Conservation (phyloP, 2,329 filamentous ascomycete genomes). For the Orbilia oligospora region DNA sequence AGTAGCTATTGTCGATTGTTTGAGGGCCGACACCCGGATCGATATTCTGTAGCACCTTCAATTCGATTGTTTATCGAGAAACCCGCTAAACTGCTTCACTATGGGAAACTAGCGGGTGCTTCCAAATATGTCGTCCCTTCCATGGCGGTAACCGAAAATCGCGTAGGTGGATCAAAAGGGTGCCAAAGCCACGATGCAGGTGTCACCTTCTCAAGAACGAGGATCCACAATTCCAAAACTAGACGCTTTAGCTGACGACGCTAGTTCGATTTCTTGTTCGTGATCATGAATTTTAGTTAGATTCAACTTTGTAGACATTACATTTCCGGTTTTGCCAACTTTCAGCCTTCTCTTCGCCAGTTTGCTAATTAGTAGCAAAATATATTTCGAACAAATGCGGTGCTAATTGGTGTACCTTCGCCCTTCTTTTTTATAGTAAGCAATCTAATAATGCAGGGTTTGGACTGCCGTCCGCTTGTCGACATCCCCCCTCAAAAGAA, state of each 20-base stretch:
- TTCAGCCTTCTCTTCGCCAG: constrained; percentile 16
- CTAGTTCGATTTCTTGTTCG: constrained; percentile 34
- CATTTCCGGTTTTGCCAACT: constrained; percentile 30
- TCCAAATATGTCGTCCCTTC: constrained; percentile 47
- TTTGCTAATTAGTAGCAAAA: neutral
- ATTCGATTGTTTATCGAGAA: constrained; percentile 10
- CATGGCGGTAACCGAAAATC: constrained; percentile 30
- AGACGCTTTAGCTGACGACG: constrained; percentile 36
- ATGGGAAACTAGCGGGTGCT: constrained; percentile 11
- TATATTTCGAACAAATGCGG: neutral
- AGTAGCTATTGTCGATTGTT: constrained; percentile 17
- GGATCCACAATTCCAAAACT: constrained; percentile 42
- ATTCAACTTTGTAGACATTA: constrained; percentile 4
- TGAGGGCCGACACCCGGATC: neutral
- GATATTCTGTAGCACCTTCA: constrained; percentile 6
- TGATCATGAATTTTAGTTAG: constrained; percentile 12
- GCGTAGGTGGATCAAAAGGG: constrained; percentile 2
- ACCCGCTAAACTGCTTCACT: neutral
- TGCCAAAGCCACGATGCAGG: constrained; percentile 31
- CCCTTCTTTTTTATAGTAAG: neutral
- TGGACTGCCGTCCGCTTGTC: constrained; percentile 9
- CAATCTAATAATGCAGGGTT: constrained; percentile 36
- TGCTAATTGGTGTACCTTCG: constrained; percentile 8
- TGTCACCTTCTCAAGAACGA: neutral
- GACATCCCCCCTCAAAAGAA: constrained; percentile 6